Evolutionary conservation across 164 flowering plant species (phyloP).

Genomic region (Nelumbo lutea): DNA sequence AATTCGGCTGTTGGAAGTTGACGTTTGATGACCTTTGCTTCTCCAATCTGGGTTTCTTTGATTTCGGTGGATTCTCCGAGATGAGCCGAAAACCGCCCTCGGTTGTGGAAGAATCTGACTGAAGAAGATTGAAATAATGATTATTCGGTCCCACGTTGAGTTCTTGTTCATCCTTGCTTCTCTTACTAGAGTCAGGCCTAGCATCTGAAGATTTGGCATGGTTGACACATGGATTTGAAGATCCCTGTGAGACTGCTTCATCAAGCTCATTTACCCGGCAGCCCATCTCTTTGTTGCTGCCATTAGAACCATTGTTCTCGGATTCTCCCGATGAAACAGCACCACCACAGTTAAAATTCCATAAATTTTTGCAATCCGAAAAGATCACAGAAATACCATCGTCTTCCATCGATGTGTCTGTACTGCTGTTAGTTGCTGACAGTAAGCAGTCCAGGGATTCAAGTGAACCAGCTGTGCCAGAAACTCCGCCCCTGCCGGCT

Average conservation of each 20-base stretch:
- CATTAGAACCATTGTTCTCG: slow-evolving; percentile 24
- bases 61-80: slow-evolving; percentile 33
- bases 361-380: slow-evolving; percentile 42
- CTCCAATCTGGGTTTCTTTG: slow-evolving; percentile 44
- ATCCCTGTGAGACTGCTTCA: slow-evolving; percentile 21
- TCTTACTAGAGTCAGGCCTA: slow-evolving; percentile 11
- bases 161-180: slow-evolving; percentile 14
- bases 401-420: slow-evolving; percentile 50
- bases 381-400: slow-evolving; percentile 60
- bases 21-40: slow-evolving; percentile 54
- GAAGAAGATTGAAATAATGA: slow-evolving; percentile 23
- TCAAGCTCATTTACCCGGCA: slow-evolving; percentile 7
- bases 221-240: slow-evolving; percentile 12
- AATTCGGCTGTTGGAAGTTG: slow-evolving; percentile 55
- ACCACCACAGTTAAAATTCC: slow-evolving; percentile 26
- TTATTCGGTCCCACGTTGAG: not conserved
- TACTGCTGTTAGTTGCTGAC: slow-evolving; percentile 52
- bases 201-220: not conserved
- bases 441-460: slow-evolving; percentile 64
- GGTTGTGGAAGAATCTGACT: slow-evolving; percentile 14
- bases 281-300: slow-evolving; percentile 13
- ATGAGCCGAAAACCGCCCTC: slow-evolving; percentile 39
- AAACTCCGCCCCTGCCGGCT: slow-evolving; percentile 9
- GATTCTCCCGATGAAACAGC: slow-evolving; percentile 54
- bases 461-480: slow-evolving; percentile 24